phyloP scores from a whole-genome alignment of 805 yeast species.

The Metschnikowia colocasiae region DNA sequence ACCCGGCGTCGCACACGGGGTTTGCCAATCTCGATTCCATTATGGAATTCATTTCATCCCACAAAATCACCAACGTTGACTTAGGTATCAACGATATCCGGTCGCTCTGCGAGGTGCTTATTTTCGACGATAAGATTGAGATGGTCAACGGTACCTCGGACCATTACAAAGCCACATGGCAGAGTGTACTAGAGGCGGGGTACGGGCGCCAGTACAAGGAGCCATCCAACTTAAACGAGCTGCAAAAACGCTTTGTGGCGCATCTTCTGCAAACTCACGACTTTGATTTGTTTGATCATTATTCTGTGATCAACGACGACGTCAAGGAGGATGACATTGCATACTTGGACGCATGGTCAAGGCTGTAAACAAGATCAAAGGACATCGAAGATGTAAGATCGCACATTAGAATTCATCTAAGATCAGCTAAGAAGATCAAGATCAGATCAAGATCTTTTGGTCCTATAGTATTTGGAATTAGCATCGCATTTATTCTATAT shows the following conservation, averaged over 20 bases:
- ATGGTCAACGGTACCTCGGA: constrained; percentile 49
- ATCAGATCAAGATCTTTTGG: background rate
- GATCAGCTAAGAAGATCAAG: no score
- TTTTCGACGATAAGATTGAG: constrained; percentile 83
- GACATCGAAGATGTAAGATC: background rate
- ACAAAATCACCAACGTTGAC: constrained; percentile 80
- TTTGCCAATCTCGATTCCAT: constrained; percentile 74
- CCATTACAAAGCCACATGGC: constrained; percentile 79
- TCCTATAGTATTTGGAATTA: background rate
- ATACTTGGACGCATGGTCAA: constrained; percentile 48
- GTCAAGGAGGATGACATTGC: constrained; percentile 38
- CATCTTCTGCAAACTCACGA: constrained; percentile 14
- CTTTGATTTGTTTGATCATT: constrained; percentile 42
- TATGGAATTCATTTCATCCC: constrained; percentile 63
- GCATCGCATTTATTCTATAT: background rate
- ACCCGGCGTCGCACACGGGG: constrained; percentile 55
- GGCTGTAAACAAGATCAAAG: constrained; percentile 22
- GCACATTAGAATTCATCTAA: no score
- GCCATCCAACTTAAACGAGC: constrained; percentile 11
- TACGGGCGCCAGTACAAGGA: constrained; percentile 38
- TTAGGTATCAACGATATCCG: constrained; percentile 70
- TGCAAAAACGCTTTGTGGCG: constrained; percentile 13
- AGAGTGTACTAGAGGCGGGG: constrained; percentile 70
- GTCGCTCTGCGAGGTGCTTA: constrained; percentile 80
- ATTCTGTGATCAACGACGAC: constrained; percentile 36